phyloP scores from a whole-genome alignment of 768 basidiomycete genomes.

The Termitomyces sp. region DNA sequence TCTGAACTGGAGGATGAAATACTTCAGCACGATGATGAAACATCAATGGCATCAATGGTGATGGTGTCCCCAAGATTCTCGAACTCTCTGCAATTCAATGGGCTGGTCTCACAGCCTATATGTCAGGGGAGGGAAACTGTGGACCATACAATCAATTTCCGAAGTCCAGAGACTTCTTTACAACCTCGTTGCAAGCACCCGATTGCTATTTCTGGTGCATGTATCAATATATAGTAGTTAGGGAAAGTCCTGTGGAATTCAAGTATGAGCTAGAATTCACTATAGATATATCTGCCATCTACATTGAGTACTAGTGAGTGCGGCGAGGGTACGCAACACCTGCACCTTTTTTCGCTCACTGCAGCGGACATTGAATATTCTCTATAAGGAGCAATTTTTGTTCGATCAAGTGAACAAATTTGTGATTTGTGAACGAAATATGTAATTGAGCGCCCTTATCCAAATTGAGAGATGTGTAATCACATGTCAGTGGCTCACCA shows the following conservation, averaged over 20 bases:
- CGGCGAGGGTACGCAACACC: no score
- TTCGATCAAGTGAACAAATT: no score
- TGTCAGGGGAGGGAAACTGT: background rate
- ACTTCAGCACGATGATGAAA: background rate
- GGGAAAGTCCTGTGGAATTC: no score
- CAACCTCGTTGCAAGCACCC: background rate
- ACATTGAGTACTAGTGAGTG: no score
- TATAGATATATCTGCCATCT: no score
- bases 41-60: background rate
- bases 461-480: slow-evolving; percentile 3
- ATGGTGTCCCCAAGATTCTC: background rate
- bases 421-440: no score
- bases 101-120: background rate
- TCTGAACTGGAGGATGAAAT: background rate
- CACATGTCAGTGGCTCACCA: slow-evolving; percentile 12
- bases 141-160: background rate
- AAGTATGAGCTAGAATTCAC: no score
- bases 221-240: no score
- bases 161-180: background rate
- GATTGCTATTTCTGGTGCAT: background rate
- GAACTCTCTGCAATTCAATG: background rate
- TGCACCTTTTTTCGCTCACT: no score
- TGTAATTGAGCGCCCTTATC: no score
- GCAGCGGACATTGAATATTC: no score
- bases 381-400: no score